These are phyloP conservation scores for Zygosaccharomyces sapae DNA, from an alignment of 1,139 yeast genomes.

Conservation along the genomic window DNA sequence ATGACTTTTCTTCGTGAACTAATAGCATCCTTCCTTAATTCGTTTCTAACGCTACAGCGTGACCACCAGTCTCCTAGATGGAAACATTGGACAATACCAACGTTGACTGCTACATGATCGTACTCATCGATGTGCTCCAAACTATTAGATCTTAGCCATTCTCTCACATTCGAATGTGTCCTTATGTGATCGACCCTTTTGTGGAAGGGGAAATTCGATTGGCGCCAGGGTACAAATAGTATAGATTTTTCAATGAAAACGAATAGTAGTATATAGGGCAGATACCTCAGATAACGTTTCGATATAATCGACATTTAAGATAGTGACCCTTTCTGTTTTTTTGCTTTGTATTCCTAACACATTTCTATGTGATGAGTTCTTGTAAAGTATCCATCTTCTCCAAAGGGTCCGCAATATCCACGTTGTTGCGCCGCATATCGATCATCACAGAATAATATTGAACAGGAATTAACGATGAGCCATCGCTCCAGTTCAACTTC, in stretches of 20 bases:
- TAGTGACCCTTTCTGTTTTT: background rate
- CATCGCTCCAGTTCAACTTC: background rate
- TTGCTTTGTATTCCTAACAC: background rate
- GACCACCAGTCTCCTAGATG: slow-evolving; percentile 19
- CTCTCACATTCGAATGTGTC: slow-evolving; percentile 1
- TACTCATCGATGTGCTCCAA: slow-evolving; percentile 3
- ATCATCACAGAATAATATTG: too few relatives aligned
- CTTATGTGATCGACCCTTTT: slow-evolving; percentile 3
- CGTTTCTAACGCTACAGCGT: slow-evolving; percentile 14
- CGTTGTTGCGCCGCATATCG: background rate
- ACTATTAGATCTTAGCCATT: slow-evolving; percentile 7
- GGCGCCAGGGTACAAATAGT: slow-evolving; percentile 3
- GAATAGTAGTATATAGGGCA: slow-evolving; percentile 8
- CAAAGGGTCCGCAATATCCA: background rate
- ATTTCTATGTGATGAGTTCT: background rate
- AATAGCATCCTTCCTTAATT: slow-evolving; percentile 1
- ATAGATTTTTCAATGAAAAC: slow-evolving; percentile 5
- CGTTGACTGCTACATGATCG: slow-evolving; percentile 16
- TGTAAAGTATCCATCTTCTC: background rate
- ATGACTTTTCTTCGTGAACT: slow-evolving; percentile 12
- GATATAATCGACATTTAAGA: slow-evolving; percentile 5
- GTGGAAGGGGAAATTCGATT: slow-evolving; percentile 4
- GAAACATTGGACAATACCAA: slow-evolving; percentile 23
- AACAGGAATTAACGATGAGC: background rate
- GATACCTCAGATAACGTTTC: slow-evolving; percentile 8